Conservation (phyloP, 257 asterid species). For the Ballota nigra region DNA sequence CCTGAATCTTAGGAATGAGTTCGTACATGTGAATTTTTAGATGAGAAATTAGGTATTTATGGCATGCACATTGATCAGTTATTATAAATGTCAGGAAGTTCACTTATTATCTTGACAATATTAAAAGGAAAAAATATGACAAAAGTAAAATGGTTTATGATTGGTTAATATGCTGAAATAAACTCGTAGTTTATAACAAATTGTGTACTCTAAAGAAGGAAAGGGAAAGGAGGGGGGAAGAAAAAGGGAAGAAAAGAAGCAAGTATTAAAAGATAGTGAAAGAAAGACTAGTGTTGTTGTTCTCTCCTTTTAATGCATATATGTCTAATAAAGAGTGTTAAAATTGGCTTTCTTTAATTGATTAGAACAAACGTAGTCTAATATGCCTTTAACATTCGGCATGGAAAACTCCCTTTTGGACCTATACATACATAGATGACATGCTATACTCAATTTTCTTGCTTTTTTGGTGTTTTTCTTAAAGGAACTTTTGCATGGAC, state of each 20-base stretch:
- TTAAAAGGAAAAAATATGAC: neutral
- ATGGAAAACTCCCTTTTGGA: slow-evolving; percentile 52
- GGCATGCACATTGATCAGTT: no score
- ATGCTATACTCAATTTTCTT: slow-evolving; percentile 5
- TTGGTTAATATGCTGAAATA: neutral
- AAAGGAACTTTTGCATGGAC: slow-evolving; percentile 86
- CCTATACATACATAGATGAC: slow-evolving; percentile 23
- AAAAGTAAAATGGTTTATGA: neutral
- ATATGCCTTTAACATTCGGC: slow-evolving; percentile 30
- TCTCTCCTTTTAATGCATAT: slow-evolving; percentile 71
- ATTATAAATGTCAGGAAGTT: neutral
- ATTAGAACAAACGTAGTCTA: slow-evolving; percentile 41
- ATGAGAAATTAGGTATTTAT: no score
- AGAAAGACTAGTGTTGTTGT: slow-evolving; percentile 38
- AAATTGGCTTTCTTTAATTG: slow-evolving; percentile 54
- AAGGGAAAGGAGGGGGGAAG: slow-evolving; percentile 1
- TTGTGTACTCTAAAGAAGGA: neutral
- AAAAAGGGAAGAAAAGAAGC: neutral
- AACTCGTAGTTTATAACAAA: neutral
- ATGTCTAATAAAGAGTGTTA: slow-evolving; percentile 43
- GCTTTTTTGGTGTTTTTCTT: slow-evolving; percentile 38
- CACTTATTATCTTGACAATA: neutral
- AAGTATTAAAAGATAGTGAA: slow-evolving; percentile 21
- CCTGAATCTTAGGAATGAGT: neutral
- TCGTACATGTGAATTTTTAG: neutral